These are phyloP conservation scores for Fusarium haematococcum DNA, from an alignment of 2,329 filamentous ascomycete species.

Conservation along the genomic window DNA sequence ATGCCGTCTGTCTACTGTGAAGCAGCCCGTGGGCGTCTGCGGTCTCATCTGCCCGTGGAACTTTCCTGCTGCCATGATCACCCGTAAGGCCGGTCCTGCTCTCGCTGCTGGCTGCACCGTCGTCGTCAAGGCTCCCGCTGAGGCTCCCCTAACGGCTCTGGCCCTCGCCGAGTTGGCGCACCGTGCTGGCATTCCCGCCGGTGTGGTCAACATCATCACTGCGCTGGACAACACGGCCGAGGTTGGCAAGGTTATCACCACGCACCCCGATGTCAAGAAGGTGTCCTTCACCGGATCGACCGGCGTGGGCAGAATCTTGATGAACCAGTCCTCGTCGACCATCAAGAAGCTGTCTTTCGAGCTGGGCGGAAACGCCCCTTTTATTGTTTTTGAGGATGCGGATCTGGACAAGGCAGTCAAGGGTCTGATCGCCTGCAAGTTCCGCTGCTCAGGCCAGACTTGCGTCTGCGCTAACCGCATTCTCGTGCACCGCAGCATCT, in stretches of 20 bases:
- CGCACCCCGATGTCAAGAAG: constrained; percentile 66
- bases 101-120: constrained; percentile 80
- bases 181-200: constrained; percentile 86
- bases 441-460: constrained; percentile 78
- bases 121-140: constrained; percentile 88
- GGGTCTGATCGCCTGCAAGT: constrained; percentile 75
- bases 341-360: constrained; percentile 82
- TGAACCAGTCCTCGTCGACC: constrained; percentile 76
- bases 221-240: constrained; percentile 80
- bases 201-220: constrained; percentile 89
- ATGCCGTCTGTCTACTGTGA: constrained; percentile 60
- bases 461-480: constrained; percentile 75
- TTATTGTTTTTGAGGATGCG: constrained; percentile 81
- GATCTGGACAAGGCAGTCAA: constrained; percentile 76
- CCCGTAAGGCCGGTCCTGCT: constrained; percentile 61
- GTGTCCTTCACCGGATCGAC: constrained; percentile 78
- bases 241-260: constrained; percentile 71
- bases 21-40: constrained; percentile 51
- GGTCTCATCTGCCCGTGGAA: constrained; percentile 62
- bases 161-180: constrained; percentile 86
- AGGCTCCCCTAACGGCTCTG: constrained; percentile 89
- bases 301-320: constrained; percentile 61
- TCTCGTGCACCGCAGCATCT: constrained; percentile 69
- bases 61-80: constrained; percentile 68
- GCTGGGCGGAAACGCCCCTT: constrained; percentile 79